Evolutionary conservation across 306 rosid genomes (phyloP).

Genomic region (Cicer pinnatifidum): DNA sequence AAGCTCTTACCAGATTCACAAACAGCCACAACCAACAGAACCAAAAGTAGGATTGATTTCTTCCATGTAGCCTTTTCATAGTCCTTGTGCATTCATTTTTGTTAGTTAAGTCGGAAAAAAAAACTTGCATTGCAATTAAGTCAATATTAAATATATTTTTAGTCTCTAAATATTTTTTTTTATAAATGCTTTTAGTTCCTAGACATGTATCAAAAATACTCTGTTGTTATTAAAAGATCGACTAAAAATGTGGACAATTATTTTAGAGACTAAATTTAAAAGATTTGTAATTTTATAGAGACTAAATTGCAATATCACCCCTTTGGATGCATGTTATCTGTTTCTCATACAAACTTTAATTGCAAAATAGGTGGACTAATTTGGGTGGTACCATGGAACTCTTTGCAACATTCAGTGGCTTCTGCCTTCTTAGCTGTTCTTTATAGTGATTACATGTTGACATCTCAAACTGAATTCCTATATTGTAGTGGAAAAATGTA

Average conservation of each 20-base stretch:
- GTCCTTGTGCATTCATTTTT: neutral
- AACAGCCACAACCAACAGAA: conserved; percentile 61
- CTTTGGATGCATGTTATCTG: neutral
- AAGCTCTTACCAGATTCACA: conserved; percentile 71
- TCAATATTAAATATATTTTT: neutral
- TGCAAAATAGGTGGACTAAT: conserved; percentile 61
- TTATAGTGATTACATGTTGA: conserved; percentile 70
- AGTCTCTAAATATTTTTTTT: too few species aligned
- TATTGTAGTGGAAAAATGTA: conserved; percentile 60
- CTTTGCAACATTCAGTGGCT: conserved; percentile 65
- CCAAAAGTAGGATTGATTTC: conserved; percentile 54
- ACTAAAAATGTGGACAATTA: too few species aligned
- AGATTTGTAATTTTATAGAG: too few species aligned
- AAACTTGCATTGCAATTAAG: neutral
- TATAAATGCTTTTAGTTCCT: too few species aligned
- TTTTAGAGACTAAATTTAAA: neutral
- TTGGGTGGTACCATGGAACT: conserved; percentile 64
- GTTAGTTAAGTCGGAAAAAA: conserved; percentile 10
- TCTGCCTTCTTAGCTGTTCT: conserved; percentile 73
- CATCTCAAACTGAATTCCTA: conserved; percentile 56
- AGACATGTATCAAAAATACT: too few species aligned
- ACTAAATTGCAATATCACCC: neutral
- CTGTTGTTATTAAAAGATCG: too few species aligned
- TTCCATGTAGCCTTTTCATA: conserved; percentile 19
- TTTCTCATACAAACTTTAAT: conserved; percentile 13